phyloP scores from a whole-genome alignment of 768 basidiomycete genomes.

The Agrocybe pediades region DNA sequence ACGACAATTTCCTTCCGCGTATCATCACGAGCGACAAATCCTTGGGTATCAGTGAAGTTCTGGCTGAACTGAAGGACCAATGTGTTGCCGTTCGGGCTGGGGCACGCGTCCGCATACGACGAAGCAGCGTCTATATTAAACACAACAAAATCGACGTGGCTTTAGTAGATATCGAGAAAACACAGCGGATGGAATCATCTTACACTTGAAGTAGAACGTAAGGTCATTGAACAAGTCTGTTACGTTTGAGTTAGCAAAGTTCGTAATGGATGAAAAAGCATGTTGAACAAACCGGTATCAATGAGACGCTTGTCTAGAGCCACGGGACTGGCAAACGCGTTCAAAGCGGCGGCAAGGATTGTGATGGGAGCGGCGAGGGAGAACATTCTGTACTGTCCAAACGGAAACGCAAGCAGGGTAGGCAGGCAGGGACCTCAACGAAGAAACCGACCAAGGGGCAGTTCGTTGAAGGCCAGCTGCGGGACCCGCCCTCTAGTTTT shows the following conservation, averaged over 20 bases:
- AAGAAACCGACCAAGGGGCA: neutral
- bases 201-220: neutral
- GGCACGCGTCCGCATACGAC: constrained; percentile 1
- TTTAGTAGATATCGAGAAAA: neutral
- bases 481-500: neutral
- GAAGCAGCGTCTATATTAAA: neutral
- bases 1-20: constrained; percentile 47
- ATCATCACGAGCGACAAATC: constrained; percentile 53
- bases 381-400: neutral
- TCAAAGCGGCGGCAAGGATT: neutral
- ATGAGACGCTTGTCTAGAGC: neutral
- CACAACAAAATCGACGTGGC: neutral
- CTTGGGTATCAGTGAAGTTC: constrained; percentile 41
- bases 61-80: constrained; percentile 2
- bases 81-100: neutral
- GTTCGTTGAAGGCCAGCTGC: neutral
- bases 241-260: neutral
- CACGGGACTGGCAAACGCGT: neutral
- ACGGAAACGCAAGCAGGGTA: neutral
- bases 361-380: neutral
- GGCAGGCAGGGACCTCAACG: no score
- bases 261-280: neutral
- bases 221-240: neutral
- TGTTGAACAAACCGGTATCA: neutral
- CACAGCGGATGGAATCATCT: neutral